Conservation (phyloP, 2,329 filamentous ascomycete genomes). For the Pestalotiopsis sp. region DNA sequence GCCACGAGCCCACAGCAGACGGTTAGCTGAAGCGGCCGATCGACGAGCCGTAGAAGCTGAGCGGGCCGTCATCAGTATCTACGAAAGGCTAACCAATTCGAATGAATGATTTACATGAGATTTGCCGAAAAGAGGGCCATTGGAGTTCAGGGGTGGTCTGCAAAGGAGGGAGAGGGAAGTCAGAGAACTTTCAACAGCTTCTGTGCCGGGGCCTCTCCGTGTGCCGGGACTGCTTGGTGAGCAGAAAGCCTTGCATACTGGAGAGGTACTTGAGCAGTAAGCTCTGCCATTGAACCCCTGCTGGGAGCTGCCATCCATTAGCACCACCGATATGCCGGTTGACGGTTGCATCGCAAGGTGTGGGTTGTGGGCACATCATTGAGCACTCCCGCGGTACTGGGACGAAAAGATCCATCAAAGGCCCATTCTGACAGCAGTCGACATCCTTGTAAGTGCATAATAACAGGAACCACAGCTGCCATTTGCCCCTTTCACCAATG, state of each 20-base stretch:
- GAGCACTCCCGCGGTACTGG: neutral
- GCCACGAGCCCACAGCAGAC: neutral
- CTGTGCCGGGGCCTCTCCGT: neutral
- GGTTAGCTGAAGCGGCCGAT: neutral
- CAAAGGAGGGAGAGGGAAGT: neutral
- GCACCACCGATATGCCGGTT: neutral
- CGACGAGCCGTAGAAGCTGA: slow-evolving; percentile 1
- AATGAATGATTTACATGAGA: slow-evolving; percentile 6
- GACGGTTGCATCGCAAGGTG: neutral
- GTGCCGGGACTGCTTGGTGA: neutral
- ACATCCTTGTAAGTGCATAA: neutral
- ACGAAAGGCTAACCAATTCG: slow-evolving; percentile 1
- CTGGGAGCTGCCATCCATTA: neutral
- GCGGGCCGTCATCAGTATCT: neutral
- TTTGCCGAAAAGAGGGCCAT: slow-evolving; percentile 1
- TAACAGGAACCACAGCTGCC: neutral
- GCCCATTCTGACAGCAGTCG: neutral
- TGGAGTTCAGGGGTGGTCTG: neutral
- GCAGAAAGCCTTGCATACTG: neutral
- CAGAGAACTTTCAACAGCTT: neutral
- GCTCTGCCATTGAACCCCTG: neutral
- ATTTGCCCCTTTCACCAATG: neutral
- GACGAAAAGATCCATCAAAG: neutral
- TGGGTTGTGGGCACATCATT: neutral
- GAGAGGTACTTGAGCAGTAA: neutral